These are phyloP conservation scores for Xanthoparmelia taractica DNA, from an alignment of 495 filamentous ascomycete genomes.

Conservation along the genomic window DNA sequence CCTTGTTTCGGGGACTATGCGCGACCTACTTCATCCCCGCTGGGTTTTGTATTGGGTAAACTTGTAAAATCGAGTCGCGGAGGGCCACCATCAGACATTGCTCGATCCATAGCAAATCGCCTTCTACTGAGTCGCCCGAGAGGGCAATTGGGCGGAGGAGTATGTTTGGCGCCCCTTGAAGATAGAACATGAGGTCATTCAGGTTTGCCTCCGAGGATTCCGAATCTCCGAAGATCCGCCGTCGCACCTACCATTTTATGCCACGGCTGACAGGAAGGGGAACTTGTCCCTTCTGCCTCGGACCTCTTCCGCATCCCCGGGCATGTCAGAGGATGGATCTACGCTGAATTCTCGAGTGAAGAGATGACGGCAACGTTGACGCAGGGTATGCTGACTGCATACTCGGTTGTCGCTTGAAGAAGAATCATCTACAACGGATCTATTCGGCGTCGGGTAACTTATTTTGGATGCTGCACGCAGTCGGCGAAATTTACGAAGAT, in stretches of 20 bases:
- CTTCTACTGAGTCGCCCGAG: background rate
- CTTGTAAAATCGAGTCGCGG: background rate
- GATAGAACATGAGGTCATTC: background rate
- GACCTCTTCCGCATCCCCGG: background rate
- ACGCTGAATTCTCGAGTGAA: background rate
- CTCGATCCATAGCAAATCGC: background rate
- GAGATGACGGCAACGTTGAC: background rate
- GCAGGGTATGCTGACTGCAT: constrained; percentile 3
- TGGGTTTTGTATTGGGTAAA: background rate
- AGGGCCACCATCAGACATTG: background rate
- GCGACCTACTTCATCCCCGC: background rate
- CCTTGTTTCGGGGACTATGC: background rate
- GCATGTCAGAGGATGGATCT: background rate
- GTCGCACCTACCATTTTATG: background rate
- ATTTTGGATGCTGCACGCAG: background rate
- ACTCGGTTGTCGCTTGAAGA: constrained; percentile 2
- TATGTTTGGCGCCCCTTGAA: background rate
- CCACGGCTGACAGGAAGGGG: background rate
- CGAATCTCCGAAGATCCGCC: background rate
- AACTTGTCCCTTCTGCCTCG: background rate
- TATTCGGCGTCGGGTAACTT: constrained; percentile 1
- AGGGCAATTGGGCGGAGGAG: background rate
- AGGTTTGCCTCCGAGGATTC: background rate
- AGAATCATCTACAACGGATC: constrained; percentile 2
- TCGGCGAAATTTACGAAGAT: constrained; percentile 4